A percentile compares a stretch with the other conserved stretches of the same genome.
Conservation (phyloP, 2,329 filamentous ascomycete species). For the Penicillium olsonii region DNA sequence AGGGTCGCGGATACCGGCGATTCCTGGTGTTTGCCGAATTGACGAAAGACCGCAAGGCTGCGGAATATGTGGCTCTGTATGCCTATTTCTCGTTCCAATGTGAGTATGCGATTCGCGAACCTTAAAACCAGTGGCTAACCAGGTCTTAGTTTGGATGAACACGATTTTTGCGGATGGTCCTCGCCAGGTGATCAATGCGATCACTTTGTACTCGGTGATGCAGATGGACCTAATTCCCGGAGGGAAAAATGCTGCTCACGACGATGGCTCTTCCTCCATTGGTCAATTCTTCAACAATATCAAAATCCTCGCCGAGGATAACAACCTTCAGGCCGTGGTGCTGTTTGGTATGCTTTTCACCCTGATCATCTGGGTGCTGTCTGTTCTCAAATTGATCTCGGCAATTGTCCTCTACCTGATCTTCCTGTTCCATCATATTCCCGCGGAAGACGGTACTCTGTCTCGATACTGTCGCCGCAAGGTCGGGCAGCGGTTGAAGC, state of each 20-base stretch:
- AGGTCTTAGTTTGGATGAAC: constrained; percentile 73
- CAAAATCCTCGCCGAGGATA: constrained; percentile 67
- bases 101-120: constrained; percentile 24
- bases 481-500: constrained; percentile 79
- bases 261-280: constrained; percentile 63
- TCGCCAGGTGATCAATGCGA: constrained; percentile 83
- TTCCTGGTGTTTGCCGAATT: constrained; percentile 92
- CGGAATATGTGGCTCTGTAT: constrained; percentile 87
- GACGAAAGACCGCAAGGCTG: constrained; percentile 87
- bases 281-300: constrained; percentile 83
- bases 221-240: constrained; percentile 69
- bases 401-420: constrained; percentile 78
- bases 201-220: constrained; percentile 86
- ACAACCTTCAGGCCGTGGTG: constrained; percentile 78
- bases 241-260: constrained; percentile 50
- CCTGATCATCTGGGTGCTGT: constrained; percentile 83
- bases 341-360: constrained; percentile 92
- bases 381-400: constrained; percentile 70
- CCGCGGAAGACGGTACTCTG: constrained; percentile 75
- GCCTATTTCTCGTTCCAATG: constrained; percentile 80
- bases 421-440: constrained; percentile 92
- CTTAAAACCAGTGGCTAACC: constrained; percentile 20
- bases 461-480: constrained; percentile 88
- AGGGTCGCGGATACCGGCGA: constrained; percentile 77
- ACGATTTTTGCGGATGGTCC: constrained; percentile 89